Percentiles rank a stretch among this genome's conserved stretches.
Conservation (phyloP, 768 basidiomycete species). For the Lepiota brunneoincarnata region DNA sequence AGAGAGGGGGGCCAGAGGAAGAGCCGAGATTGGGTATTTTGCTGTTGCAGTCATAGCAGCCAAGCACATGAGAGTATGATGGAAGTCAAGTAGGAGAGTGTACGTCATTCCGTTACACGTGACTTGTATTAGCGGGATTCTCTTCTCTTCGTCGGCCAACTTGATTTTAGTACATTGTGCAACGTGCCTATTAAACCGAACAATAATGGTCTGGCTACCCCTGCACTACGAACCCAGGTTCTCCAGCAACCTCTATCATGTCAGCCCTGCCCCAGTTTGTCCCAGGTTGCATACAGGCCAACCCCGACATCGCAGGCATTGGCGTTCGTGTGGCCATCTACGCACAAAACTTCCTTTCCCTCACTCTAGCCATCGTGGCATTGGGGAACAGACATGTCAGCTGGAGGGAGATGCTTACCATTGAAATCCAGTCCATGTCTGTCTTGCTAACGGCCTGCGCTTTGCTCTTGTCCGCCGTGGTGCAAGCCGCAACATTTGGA, state of each 20-base stretch:
- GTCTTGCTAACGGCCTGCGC: constrained; percentile 24
- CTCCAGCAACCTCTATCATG: neutral
- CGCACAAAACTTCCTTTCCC: constrained; percentile 21
- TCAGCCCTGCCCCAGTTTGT: neutral
- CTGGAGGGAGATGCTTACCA: constrained; percentile 15
- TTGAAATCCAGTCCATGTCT: constrained; percentile 12
- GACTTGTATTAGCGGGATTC: too few relatives aligned
- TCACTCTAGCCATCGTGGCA: constrained; percentile 20
- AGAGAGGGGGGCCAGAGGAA: constrained; percentile 42
- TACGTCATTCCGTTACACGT: too few relatives aligned
- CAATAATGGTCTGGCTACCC: too few relatives aligned
- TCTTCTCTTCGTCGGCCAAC: too few relatives aligned
- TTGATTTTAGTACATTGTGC: too few relatives aligned
- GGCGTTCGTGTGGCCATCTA: constrained; percentile 26
- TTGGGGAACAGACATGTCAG: constrained; percentile 19
- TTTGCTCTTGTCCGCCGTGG: constrained; percentile 21
- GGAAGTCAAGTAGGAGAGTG: neutral
- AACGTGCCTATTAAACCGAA: neutral
- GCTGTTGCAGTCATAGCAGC: constrained; percentile 16
- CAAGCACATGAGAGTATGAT: constrained; percentile 4
- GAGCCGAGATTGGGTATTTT: constrained; percentile 45
- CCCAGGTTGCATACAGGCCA: neutral
- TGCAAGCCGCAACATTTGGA: constrained; percentile 15
- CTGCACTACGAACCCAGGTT: too few relatives aligned
- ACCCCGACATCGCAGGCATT: constrained; percentile 17